phyloP scores from a whole-genome alignment of 352 stramenopile species.

The Pythium monospermum region DNA sequence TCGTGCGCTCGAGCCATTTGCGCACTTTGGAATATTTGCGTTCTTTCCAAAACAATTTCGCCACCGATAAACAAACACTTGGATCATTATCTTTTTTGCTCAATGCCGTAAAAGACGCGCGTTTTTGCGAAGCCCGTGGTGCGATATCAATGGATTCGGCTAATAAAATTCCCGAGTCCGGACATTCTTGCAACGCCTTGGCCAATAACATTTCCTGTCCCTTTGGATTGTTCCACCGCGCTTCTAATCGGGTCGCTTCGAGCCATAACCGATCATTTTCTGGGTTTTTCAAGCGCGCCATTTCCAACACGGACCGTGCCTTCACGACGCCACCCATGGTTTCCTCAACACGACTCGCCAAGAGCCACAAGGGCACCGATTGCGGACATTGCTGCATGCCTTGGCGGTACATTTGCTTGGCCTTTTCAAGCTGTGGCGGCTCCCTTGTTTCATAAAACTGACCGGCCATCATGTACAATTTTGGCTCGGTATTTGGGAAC shows the following conservation, averaged over 20 bases:
- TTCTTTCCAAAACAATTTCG: constrained; percentile 95
- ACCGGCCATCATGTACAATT: constrained; percentile 98
- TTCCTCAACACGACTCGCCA: constrained; percentile 94
- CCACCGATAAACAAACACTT: constrained; percentile 95
- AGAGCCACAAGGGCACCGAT: constrained; percentile 91
- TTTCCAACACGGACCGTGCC: constrained; percentile 95
- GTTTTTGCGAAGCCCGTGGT: constrained; percentile 94
- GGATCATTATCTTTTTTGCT: constrained; percentile 98
- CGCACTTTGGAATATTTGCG: constrained; percentile 94
- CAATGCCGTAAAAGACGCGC: constrained; percentile 93
- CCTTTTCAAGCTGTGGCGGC: constrained; percentile 53
- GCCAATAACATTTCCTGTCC: constrained; percentile 95
- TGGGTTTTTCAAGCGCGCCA: constrained; percentile 93
- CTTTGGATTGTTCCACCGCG: constrained; percentile 89
- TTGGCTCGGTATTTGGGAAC: constrained; percentile 91
- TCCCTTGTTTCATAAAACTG: constrained; percentile 85
- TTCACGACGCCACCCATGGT: constrained; percentile 87
- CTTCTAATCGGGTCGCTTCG: constrained; percentile 94
- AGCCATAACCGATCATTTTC: constrained; percentile 95
- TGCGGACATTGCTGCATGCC: constrained; percentile 92
- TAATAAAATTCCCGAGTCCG: constrained; percentile 92
- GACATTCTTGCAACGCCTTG: constrained; percentile 96
- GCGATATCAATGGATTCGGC: constrained; percentile 95
- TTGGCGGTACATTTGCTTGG: constrained; percentile 90
- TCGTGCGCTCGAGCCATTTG: constrained; percentile 97